These are phyloP conservation scores for Ajuga reptans DNA, from an alignment of 305 asterid genomes.

Conservation along the genomic window DNA sequence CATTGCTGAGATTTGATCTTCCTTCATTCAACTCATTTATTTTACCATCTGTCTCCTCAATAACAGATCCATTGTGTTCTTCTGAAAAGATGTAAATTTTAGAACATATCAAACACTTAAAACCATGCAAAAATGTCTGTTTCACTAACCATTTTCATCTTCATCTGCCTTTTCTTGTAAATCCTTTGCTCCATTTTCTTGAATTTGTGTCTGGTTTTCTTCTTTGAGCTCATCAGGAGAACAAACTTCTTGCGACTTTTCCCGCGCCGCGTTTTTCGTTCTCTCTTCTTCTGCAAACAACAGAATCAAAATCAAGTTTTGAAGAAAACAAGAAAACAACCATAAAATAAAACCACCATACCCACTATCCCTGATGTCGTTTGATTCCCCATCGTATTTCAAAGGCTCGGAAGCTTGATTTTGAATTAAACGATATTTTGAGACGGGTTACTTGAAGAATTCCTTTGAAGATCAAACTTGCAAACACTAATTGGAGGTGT, in stretches of 20 bases:
- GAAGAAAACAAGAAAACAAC: background rate
- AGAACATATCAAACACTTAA: background rate
- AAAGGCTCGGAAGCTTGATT: background rate
- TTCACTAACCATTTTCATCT: constrained; percentile 29
- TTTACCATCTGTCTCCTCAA: constrained; percentile 13
- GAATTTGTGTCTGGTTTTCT: constrained; percentile 22
- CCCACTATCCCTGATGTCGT: constrained; percentile 35
- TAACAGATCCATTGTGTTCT: constrained; percentile 5
- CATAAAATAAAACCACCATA: background rate
- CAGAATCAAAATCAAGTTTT: constrained; percentile 9
- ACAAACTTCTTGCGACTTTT: constrained; percentile 14
- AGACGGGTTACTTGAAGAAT: too few species aligned
- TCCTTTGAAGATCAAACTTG: too few species aligned
- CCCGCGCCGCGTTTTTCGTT: constrained; percentile 13
- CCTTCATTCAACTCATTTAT: constrained; percentile 21
- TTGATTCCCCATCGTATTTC: constrained; percentile 59
- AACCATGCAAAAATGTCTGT: constrained; percentile 1
- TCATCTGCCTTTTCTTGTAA: constrained; percentile 25
- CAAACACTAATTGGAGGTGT: too few species aligned
- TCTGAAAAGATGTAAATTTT: constrained; percentile 16
- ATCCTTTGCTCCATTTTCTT: constrained; percentile 25
- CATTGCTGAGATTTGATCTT: background rate
- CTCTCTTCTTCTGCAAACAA: constrained; percentile 27
- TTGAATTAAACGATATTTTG: too few species aligned
- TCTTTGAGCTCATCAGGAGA: constrained; percentile 14